These are phyloP conservation scores for Dendrobium nobile DNA, from an alignment of 106 monocot genomes.

Conservation along the genomic window DNA sequence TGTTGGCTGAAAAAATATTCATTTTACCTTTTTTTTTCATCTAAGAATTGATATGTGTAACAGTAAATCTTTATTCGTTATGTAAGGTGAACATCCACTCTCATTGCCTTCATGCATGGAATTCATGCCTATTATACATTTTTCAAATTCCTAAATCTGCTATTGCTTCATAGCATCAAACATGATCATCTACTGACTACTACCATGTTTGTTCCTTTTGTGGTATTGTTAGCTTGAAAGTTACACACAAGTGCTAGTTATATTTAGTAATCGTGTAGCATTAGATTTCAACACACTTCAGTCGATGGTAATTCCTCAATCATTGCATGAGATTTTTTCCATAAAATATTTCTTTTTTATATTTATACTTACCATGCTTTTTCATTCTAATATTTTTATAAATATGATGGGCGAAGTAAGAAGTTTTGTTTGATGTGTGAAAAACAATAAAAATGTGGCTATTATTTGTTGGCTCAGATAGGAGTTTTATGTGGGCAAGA, in stretches of 20 bases:
- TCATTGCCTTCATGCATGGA: too few relatives aligned
- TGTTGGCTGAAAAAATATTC: too few relatives aligned
- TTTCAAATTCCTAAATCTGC: too few relatives aligned
- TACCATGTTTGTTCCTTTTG: background rate
- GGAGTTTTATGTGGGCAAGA: conserved; percentile 82
- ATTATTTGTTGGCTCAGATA: conserved; percentile 81
- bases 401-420: background rate
- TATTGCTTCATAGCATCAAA: too few relatives aligned
- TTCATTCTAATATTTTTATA: background rate
- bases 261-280: background rate
- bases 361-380: background rate
- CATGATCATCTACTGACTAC: too few relatives aligned
- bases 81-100: too few relatives aligned
- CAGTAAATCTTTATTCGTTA: too few relatives aligned
- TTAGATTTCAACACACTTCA: background rate
- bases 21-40: too few relatives aligned
- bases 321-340: background rate
- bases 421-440: conserved; percentile 16
- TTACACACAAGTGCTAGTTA: background rate
- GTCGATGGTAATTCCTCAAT: background rate
- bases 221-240: background rate
- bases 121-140: too few relatives aligned
- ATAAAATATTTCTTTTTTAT: background rate
- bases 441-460: conserved; percentile 55
- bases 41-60: too few relatives aligned